phyloP scores from a whole-genome alignment of 2,329 filamentous ascomycete genomes.

The Paecilomyces sp. region DNA sequence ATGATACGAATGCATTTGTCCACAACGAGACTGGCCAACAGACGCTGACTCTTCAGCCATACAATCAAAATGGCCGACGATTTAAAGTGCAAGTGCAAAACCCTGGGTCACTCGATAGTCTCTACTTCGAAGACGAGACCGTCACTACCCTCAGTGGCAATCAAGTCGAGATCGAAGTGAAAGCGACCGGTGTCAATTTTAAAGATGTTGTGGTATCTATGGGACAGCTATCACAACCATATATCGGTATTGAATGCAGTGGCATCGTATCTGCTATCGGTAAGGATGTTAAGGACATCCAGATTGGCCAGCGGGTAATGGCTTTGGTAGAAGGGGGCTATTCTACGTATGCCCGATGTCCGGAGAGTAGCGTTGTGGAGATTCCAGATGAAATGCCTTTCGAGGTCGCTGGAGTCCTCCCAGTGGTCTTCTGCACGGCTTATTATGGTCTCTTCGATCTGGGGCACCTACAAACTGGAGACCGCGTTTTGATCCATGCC shows the following conservation, averaged over 20 bases:
- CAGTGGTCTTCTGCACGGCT: conserved; percentile 3
- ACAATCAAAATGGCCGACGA: conserved; percentile 12
- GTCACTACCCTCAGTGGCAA: neutral
- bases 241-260: conserved; percentile 15
- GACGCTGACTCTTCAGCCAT: conserved; percentile 8
- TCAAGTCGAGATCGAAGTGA: conserved; percentile 15
- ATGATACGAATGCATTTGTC: too few species aligned
- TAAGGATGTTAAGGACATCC: neutral
- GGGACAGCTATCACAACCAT: conserved; percentile 8
- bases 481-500: conserved; percentile 8
- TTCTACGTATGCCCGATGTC: neutral
- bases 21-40: too few species aligned
- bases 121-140: conserved; percentile 18
- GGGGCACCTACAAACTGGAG: conserved; percentile 4
- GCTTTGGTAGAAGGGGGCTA: neutral
- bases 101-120: conserved; percentile 14
- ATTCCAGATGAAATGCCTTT: neutral
- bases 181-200: conserved; percentile 20
- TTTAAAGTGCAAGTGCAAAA: conserved; percentile 10
- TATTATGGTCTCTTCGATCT: conserved; percentile 8
- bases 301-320: neutral
- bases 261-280: conserved; percentile 5
- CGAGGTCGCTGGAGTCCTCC: neutral
- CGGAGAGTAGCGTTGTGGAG: neutral
- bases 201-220: conserved; percentile 12